These are phyloP conservation scores for Pachysandra terminalis DNA, from an alignment of 164 flowering plant genomes.

Conservation along the genomic window DNA sequence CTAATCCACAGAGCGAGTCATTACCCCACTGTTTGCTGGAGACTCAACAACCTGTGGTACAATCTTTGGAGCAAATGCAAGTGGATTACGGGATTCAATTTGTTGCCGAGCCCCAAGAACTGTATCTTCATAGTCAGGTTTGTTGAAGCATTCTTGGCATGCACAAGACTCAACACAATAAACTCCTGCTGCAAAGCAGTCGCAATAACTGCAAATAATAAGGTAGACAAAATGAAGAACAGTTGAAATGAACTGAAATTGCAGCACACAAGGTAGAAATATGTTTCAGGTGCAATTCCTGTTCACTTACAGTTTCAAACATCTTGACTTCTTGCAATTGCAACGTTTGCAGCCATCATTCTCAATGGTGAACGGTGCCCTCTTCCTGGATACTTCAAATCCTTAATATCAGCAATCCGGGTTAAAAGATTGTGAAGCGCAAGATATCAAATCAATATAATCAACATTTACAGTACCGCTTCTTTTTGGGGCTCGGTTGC, in stretches of 20 bases:
- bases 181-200: slow-evolving; percentile 81
- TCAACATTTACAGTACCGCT: slow-evolving; percentile 30
- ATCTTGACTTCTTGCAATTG: slow-evolving; percentile 63
- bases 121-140: slow-evolving; percentile 58
- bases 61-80: slow-evolving; percentile 85
- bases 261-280: not conserved
- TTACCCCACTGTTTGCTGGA: slow-evolving; percentile 37
- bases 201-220: slow-evolving; percentile 63
- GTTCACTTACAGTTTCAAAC: slow-evolving; percentile 74
- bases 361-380: slow-evolving; percentile 18
- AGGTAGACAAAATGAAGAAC: not conserved
- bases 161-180: slow-evolving; percentile 74
- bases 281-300: not conserved
- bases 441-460: not conserved
- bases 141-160: slow-evolving; percentile 75
- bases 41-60: slow-evolving; percentile 23
- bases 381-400: slow-evolving; percentile 29
- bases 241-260: not conserved
- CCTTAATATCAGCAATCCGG: not conserved
- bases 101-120: slow-evolving; percentile 56
- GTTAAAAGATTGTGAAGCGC: not conserved
- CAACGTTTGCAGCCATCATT: slow-evolving; percentile 63
- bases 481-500: slow-evolving; percentile 45
- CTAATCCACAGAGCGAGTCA: not conserved
- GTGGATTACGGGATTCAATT: slow-evolving; percentile 73